Base-by-base conservation (phyloP, 345 rosid genomes). In the Cardamine chenopodiifolia region DNA sequence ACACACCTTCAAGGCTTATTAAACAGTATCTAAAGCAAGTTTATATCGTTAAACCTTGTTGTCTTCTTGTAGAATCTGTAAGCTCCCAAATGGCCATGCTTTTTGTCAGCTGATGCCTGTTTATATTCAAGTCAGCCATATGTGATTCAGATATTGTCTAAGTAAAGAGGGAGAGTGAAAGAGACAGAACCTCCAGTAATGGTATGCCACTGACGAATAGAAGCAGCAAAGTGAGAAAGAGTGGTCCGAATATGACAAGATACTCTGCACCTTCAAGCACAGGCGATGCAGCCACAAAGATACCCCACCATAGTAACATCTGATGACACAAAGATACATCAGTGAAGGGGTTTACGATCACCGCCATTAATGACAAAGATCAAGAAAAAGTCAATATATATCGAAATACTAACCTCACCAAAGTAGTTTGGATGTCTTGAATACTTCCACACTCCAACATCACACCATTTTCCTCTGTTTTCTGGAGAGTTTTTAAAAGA, bases 221-320 rank as follows among this genome's bases (percentile, higher is more conserved):
- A 82, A 94, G 97, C 69, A 91, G 64, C 80, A 85, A 52, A 2
- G 96, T 88, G 52, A 91, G 91, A 77, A 91, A 94, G 81, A 86
- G 39, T 35, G 98, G 98, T 68, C 96, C 97, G 0, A 91, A 28
- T 57, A 94, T 68, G 2, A 90, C 98, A 35, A 91, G 93, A 93
- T 95, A 94, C 81, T 94, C 95, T 10, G 88, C 85, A 75, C 89
- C 95, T 71, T 90, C 81, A 37, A 91, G 89, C 17, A 85, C 83
- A 0, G 98, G 86, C 1, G 87, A 15, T 47, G 98, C 81, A 63
- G 91, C 90, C 70, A 91, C 86, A 62, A 91, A 91, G 78, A 94
- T 69, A 29, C 96, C 98, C 98, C 97, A 94, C 95, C 95, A 90
- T 1, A 94, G 86, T 5, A 91, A 70, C 63, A 94, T 86, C 98